These are phyloP conservation scores for Cornus florida DNA, from an alignment of 148 eudicot species.

Conservation along the genomic window DNA sequence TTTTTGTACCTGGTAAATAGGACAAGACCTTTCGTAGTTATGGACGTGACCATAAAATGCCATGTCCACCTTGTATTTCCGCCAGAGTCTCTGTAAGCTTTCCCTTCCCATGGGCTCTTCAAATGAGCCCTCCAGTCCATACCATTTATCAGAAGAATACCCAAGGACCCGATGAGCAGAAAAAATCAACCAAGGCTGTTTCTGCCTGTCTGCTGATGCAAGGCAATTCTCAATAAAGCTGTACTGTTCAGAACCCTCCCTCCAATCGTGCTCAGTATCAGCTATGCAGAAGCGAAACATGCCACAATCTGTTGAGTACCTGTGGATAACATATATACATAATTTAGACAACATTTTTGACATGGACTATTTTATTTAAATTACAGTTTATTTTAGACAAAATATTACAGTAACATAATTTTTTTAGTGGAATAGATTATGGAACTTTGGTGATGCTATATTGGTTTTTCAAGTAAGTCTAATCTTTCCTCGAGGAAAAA, in stretches of 20 bases:
- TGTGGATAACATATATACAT: conserved; percentile 15
- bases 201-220: conserved; percentile 69
- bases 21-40: conserved; percentile 85
- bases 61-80: conserved; percentile 78
- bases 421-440: too few relatives aligned
- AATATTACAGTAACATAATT: too few relatives aligned
- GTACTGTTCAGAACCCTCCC: conserved; percentile 88
- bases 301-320: conserved; percentile 81
- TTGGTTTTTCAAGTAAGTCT: too few relatives aligned
- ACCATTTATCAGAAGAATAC: conserved; percentile 66
- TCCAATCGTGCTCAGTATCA: conserved; percentile 90
- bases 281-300: conserved; percentile 95
- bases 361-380: not conserved
- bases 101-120: conserved; percentile 93
- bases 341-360: not conserved
- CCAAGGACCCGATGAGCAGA: conserved; percentile 85
- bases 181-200: conserved; percentile 88
- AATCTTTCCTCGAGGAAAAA: too few relatives aligned
- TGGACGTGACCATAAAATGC: conserved; percentile 88
- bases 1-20: conserved; percentile 69
- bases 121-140: conserved; percentile 70
- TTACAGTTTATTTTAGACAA: too few relatives aligned
- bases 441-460: too few relatives aligned
- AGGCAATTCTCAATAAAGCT: conserved; percentile 71
- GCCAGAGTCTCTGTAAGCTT: conserved; percentile 82